Evolutionary conservation across 805 yeast genomes (phyloP).

Genomic region (Candida silvatica): DNA sequence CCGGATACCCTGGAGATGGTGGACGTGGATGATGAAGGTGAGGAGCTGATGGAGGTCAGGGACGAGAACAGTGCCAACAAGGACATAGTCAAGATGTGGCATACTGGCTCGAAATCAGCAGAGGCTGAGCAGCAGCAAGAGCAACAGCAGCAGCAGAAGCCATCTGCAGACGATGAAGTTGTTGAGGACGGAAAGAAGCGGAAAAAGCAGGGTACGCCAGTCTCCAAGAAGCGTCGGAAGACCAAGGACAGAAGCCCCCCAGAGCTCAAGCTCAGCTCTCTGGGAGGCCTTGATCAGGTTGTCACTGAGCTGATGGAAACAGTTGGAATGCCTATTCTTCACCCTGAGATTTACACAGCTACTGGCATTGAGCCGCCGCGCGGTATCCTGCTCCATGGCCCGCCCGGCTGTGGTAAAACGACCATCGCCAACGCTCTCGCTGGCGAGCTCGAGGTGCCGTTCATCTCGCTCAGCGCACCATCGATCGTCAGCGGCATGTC

Average conservation of each 20-base stretch:
- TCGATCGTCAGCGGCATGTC: slow-evolving; percentile 97
- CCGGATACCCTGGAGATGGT: slow-evolving; percentile 11
- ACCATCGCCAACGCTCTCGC: slow-evolving; percentile 95
- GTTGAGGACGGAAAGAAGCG: slow-evolving; percentile 18
- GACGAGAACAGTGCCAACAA: slow-evolving; percentile 69
- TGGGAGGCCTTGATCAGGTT: slow-evolving; percentile 89
- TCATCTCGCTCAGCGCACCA: slow-evolving; percentile 87
- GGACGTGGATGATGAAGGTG: slow-evolving; percentile 24
- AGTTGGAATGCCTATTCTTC: slow-evolving; percentile 84
- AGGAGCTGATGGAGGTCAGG: slow-evolving; percentile 52
- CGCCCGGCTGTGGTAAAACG: slow-evolving; percentile 99
- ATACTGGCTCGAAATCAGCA: slow-evolving; percentile 12
- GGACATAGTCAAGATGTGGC: slow-evolving; percentile 70
- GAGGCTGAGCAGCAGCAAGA: slow-evolving; percentile 15
- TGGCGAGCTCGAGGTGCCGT: slow-evolving; percentile 89
- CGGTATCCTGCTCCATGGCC: slow-evolving; percentile 91
- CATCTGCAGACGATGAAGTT: not conserved
- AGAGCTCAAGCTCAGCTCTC: slow-evolving; percentile 50
- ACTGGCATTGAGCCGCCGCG: slow-evolving; percentile 95
- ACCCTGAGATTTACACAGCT: slow-evolving; percentile 81
- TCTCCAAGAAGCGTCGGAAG: slow-evolving; percentile 21
- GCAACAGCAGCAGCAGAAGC: slow-evolving; percentile 11
- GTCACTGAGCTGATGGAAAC: slow-evolving; percentile 82
- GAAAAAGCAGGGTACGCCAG: slow-evolving; percentile 35
- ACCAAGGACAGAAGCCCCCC: slow-evolving; percentile 66